phyloP scores from a whole-genome alignment of 2,329 filamentous ascomycete genomes.

The Cucurbitaria berberidis region DNA sequence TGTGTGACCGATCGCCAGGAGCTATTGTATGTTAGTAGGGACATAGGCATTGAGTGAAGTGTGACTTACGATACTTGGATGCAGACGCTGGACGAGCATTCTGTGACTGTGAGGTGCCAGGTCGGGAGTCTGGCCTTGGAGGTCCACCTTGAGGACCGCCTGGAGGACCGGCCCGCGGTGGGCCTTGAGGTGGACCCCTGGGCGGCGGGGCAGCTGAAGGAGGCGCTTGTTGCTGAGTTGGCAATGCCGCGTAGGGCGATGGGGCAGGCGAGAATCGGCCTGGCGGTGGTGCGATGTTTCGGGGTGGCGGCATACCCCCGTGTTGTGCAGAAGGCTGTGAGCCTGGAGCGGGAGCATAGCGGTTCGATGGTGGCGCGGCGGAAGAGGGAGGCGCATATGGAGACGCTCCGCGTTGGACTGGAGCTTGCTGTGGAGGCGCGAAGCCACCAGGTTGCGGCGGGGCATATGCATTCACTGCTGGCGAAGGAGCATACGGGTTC shows the following conservation, averaged over 20 bases:
- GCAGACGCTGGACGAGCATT: constrained; percentile 55
- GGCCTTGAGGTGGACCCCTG: constrained; percentile 43
- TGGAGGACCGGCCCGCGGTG: constrained; percentile 53
- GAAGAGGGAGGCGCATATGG: constrained; percentile 84
- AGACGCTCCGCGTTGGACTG: constrained; percentile 76
- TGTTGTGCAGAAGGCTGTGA: constrained; percentile 54
- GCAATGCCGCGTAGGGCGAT: constrained; percentile 24
- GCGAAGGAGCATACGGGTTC: constrained; percentile 69
- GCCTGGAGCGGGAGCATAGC: constrained; percentile 71
- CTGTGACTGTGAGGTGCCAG: constrained; percentile 59
- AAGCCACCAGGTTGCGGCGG: constrained; percentile 56
- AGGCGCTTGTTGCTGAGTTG: constrained; percentile 46
- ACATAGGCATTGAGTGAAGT: neutral
- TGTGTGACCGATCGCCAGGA: constrained; percentile 86
- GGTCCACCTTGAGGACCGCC: constrained; percentile 50
- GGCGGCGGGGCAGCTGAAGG: constrained; percentile 54
- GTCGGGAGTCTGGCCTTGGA: constrained; percentile 49
- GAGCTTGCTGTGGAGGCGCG: constrained; percentile 59
- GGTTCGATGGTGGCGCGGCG: constrained; percentile 64
- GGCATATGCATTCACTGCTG: constrained; percentile 61
- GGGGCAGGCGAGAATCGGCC: constrained; percentile 40
- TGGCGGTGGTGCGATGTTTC: constrained; percentile 54
- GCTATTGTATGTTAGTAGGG: constrained; percentile 47
- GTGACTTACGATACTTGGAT: constrained; percentile 71
- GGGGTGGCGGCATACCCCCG: constrained; percentile 48